A percentile compares a stretch with the other conserved stretches of the same genome.
Conservation (phyloP, 345 rosid genomes). For the Salix purpurea region DNA sequence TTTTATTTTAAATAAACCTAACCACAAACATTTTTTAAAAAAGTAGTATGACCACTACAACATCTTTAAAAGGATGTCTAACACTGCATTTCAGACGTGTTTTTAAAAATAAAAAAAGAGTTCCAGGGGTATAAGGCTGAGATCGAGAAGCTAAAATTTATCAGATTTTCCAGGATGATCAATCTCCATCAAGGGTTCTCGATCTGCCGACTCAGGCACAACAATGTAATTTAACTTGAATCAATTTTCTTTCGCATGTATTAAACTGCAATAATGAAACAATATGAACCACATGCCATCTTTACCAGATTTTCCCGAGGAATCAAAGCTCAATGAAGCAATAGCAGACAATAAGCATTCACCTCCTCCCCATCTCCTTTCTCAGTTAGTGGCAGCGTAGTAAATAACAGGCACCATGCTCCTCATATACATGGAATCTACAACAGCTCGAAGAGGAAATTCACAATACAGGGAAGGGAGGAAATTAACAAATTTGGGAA, state of each 20-base stretch:
- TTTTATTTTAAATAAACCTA: too few relatives aligned
- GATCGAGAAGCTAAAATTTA: neutral
- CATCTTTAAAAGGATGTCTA: too few relatives aligned
- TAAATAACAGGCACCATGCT: conserved; percentile 21
- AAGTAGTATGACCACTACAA: too few relatives aligned
- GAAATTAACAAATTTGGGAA: conserved; percentile 26
- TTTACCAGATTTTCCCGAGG: neutral
- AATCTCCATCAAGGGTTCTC: neutral
- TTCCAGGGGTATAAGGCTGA: conserved; percentile 20
- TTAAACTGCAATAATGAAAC: neutral
- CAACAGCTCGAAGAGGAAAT: conserved; percentile 9
- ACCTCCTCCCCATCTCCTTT: conserved; percentile 8
- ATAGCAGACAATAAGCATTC: conserved; percentile 11
- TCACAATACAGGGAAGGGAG: conserved; percentile 7
- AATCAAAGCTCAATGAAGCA: conserved; percentile 16
- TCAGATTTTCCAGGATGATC: neutral
- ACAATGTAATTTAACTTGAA: neutral
- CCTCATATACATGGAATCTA: conserved; percentile 32
- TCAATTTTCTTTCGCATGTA: neutral
- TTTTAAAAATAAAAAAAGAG: too few relatives aligned
- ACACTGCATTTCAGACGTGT: too few relatives aligned
- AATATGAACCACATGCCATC: neutral
- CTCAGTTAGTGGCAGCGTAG: conserved; percentile 15
- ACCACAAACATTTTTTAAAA: too few relatives aligned
- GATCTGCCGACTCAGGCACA: neutral